Base-by-base conservation (phyloP, 495 filamentous ascomycete species). In the Hypoxylon fragiforme region DNA sequence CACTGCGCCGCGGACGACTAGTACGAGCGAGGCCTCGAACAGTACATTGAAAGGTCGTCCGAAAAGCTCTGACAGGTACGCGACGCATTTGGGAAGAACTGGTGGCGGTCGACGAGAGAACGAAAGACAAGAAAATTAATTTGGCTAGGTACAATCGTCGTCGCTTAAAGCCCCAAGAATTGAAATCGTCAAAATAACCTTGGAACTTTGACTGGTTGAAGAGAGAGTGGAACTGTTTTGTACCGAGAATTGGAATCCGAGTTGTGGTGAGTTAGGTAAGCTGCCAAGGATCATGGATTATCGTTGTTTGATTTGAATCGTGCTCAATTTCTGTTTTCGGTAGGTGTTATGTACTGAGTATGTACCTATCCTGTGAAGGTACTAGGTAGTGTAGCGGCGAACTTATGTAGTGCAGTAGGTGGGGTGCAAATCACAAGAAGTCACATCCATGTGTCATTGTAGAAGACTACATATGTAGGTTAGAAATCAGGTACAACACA, bases 1-100 rank as follows among this genome's bases (percentile, higher is more conserved):
- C 45, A 44, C 30, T 44, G 53, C 40, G 60, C 50, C 66, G 59
- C 67, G 65, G 62, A 42, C 70, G 71, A 64, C 56, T 68, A 64
- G 65, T 57, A 54, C 73, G 70, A 38, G 63, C 44, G 21, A 74
- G 55, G 39, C 65, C 68, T 41, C 74, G 74, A 59, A 69, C 70
- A 50, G 68, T 68, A 44, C 56, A 68, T 71, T 73, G 73, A 62
- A 69, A 63, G 30, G 63, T 72, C 63, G 76, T 72, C 65, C 75
- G 70, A 54, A 75, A 60, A 49, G 70, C 71, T 64, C 67, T 72
- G 19, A 70, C 53, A 56, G 72, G 73, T 55, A 68, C 69, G 64
- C 76, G 76, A 69, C 74, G 73, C 76, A 79, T 79, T 63, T 63
- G 68, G 63, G 43, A 42, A 34, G 41, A 38, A 57, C 26, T 56